Conservation (phyloP, 1,284 basidiomycete genomes). For the Limonomyces culmigenus region DNA sequence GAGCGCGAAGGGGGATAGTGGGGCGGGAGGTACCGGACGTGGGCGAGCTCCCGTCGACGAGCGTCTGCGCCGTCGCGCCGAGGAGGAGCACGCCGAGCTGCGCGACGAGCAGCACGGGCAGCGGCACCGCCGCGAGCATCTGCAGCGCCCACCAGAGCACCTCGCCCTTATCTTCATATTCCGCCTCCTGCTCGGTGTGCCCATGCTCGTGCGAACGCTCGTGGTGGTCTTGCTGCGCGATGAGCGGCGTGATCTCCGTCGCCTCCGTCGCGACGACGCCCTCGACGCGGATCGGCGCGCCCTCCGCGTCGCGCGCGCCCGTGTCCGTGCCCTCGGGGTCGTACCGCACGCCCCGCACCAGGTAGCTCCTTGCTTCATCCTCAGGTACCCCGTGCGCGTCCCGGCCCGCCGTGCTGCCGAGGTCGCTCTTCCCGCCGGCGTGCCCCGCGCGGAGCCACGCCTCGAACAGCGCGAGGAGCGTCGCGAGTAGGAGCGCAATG, state of each 20-base stretch:
- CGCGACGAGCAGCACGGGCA: conserved; percentile 38
- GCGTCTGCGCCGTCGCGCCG: conserved; percentile 35
- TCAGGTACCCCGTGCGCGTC: background rate
- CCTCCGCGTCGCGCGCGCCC: conserved; percentile 6
- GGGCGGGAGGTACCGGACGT: conserved; percentile 18
- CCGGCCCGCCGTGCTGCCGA: background rate
- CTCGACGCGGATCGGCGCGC: conserved; percentile 2
- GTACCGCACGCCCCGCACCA: conserved; percentile 10
- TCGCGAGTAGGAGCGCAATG: conserved; percentile 27
- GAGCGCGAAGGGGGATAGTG: conserved; percentile 2
- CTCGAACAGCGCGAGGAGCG: conserved; percentile 26
- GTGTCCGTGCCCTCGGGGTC: conserved; percentile 9
- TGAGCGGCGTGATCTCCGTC: conserved; percentile 31
- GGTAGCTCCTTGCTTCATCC: conserved; percentile 1
- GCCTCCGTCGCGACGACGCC: conserved; percentile 23
- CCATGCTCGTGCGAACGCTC: conserved; percentile 3
- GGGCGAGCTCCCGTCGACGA: conserved; percentile 45
- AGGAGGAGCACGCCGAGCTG: conserved; percentile 36
- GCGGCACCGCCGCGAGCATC: conserved; percentile 34
- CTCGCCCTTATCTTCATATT: conserved; percentile 13
- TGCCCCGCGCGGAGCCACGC: conserved; percentile 12
- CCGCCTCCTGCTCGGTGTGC: background rate
- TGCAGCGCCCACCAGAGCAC: conserved; percentile 50
- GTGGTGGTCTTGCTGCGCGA: conserved; percentile 20
- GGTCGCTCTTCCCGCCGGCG: conserved; percentile 6